Evolutionary conservation across 2,329 filamentous ascomycete genomes (phyloP).

Genomic region (Nigrospora oryzae): DNA sequence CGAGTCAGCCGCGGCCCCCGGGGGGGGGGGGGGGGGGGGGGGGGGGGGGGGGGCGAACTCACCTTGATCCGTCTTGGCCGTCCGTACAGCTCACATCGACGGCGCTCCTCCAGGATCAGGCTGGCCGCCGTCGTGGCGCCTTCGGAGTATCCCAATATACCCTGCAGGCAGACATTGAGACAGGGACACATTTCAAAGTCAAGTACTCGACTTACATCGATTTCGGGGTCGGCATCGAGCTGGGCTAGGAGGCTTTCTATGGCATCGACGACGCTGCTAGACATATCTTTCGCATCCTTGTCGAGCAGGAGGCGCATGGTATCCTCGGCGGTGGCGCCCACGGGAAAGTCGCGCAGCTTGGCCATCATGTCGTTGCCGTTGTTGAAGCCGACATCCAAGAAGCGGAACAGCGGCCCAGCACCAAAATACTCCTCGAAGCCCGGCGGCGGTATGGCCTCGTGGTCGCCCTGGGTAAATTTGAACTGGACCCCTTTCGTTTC

Average conservation of each 20-base stretch:
- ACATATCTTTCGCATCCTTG: neutral
- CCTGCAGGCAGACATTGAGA: neutral
- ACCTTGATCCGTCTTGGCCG: constrained; percentile 27
- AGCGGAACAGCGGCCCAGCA: constrained; percentile 1
- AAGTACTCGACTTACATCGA: constrained; percentile 3
- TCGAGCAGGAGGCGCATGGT: constrained; percentile 4
- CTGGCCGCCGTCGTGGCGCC: constrained; percentile 2
- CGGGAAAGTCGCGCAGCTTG: constrained; percentile 3
- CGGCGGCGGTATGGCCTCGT: neutral
- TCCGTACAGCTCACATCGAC: constrained; percentile 14
- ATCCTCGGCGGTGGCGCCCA: constrained; percentile 4
- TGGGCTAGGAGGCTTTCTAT: constrained; percentile 4
- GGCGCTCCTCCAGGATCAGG: constrained; percentile 2
- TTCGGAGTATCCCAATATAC: constrained; percentile 7
- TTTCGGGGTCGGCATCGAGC: constrained; percentile 8
- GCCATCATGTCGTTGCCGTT: constrained; percentile 3
- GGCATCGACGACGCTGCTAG: neutral
- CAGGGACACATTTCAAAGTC: neutral
- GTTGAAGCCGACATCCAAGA: constrained; percentile 8
- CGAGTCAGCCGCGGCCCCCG: constrained; percentile 2
- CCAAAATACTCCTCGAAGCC: constrained; percentile 2
- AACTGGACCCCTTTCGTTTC: neutral
- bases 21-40: no score
- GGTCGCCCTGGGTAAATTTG: neutral
- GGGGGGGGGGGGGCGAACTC: neutral